Conservation (phyloP, 106 monocot species). For the Dioscorea alata region DNA sequence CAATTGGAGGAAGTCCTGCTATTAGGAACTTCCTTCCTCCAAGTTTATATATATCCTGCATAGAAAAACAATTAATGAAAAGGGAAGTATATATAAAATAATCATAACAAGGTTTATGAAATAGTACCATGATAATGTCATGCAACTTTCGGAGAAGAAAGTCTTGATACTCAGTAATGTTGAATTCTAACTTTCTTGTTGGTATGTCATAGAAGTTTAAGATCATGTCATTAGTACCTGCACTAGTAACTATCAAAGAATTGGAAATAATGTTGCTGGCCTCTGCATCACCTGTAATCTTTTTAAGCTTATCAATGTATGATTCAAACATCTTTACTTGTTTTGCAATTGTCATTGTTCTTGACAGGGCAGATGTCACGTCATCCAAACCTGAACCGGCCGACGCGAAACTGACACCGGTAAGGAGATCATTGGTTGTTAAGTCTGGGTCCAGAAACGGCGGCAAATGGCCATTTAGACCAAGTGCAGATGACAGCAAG, state of each 20-base stretch:
- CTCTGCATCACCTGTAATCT: constrained; percentile 13
- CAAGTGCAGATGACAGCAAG: constrained; percentile 16
- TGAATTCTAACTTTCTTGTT: constrained; percentile 6
- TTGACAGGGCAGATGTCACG: constrained; percentile 6
- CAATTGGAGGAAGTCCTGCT: constrained; percentile 39
- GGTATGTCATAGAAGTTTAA: constrained; percentile 17
- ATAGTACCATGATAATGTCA: constrained; percentile 21
- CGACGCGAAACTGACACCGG: constrained; percentile 39
- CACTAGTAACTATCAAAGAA: constrained; percentile 21
- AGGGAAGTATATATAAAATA: background rate
- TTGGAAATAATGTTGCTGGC: constrained; percentile 14
- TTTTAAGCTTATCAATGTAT: constrained; percentile 19
- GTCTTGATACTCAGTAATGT: constrained; percentile 29
- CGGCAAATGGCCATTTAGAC: constrained; percentile 15
- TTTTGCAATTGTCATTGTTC: constrained; percentile 17
- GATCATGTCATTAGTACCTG: constrained; percentile 32
- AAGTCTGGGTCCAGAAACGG: constrained; percentile 22
- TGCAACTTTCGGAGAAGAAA: constrained; percentile 19
- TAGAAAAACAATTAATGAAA: background rate
- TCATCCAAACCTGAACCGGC: constrained; percentile 40
- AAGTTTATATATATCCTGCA: constrained; percentile 33
- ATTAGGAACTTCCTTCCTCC: constrained; percentile 28
- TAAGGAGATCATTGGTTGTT: constrained; percentile 12
- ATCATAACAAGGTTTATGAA: background rate
- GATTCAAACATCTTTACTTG: constrained; percentile 24